phyloP scores from a whole-genome alignment of 1,284 basidiomycete species.

The Sanguinoderma infundibulare region DNA sequence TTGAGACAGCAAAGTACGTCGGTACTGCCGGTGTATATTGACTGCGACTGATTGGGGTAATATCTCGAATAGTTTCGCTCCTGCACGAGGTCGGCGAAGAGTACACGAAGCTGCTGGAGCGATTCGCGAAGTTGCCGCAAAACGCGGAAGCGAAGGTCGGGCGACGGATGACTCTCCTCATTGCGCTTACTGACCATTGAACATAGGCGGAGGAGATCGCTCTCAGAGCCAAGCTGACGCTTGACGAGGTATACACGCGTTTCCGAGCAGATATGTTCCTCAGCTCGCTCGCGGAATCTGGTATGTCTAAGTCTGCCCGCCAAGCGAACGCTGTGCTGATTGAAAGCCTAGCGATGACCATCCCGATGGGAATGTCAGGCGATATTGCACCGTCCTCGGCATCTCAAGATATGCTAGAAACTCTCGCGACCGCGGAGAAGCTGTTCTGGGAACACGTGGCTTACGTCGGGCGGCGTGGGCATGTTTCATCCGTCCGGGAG shows the following conservation, averaged over 20 bases:
- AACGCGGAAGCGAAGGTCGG: conserved; percentile 62
- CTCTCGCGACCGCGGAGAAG: conserved; percentile 69
- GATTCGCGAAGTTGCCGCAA: conserved; percentile 61
- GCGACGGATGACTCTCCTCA: not conserved
- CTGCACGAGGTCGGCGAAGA: conserved; percentile 65
- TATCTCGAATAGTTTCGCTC: conserved; percentile 64
- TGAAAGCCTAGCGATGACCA: conserved; percentile 66
- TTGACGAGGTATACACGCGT: conserved; percentile 76
- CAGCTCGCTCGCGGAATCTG: conserved; percentile 85
- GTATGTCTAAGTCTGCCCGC: conserved; percentile 46
- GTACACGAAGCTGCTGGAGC: conserved; percentile 60
- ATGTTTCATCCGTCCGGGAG: conserved; percentile 73
- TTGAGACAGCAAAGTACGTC: conserved; percentile 76
- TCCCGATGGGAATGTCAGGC: conserved; percentile 79
- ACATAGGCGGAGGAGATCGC: conserved; percentile 74
- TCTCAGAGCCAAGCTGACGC: conserved; percentile 72
- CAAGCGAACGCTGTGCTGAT: not conserved
- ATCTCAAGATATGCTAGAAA: conserved; percentile 63
- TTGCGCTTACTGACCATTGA: not conserved
- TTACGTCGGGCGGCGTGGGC: conserved; percentile 61
- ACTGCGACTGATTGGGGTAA: not conserved
- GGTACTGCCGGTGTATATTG: not conserved
- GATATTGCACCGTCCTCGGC: conserved; percentile 47
- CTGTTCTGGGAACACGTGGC: conserved; percentile 72
- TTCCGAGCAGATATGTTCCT: conserved; percentile 87